Evolutionary conservation across 352 stramenopile genomes (phyloP).

Genomic region (Phytophthora hibernalis): DNA sequence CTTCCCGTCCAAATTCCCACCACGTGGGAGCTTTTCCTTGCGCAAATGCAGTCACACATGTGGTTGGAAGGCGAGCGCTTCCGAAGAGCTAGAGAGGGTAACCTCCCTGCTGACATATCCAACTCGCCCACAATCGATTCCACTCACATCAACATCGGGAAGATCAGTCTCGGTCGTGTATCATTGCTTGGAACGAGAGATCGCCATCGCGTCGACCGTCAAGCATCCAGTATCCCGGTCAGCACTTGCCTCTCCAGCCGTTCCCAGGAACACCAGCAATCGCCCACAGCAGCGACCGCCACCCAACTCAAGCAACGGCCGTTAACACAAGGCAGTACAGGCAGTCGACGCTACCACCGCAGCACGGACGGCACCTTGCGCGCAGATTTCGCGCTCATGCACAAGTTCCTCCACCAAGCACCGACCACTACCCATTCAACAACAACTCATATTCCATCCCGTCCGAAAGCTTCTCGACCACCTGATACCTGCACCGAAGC

Average conservation of each 20-base stretch:
- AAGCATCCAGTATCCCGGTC: conserved; percentile 11
- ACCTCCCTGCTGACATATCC: conserved; percentile 12
- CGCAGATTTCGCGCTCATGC: conserved; percentile 66
- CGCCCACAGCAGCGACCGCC: conserved; percentile 30
- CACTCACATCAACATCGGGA: conserved; percentile 68
- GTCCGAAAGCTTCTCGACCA: conserved; percentile 33
- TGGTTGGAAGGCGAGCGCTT: conserved; percentile 57
- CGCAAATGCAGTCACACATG: conserved; percentile 89
- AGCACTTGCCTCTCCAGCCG: conserved; percentile 32
- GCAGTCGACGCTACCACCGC: conserved; percentile 44
- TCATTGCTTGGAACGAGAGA: conserved; percentile 65
- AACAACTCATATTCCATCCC: conserved; percentile 22
- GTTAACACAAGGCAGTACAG: conserved; percentile 52
- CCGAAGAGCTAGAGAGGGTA: conserved; percentile 29
- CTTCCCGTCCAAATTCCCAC: conserved; percentile 86
- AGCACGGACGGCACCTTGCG: conserved; percentile 34
- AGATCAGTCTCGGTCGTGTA: conserved; percentile 61
- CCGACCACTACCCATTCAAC: conserved; percentile 10
- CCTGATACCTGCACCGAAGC: conserved; percentile 32
- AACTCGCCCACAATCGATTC: conserved; percentile 15
- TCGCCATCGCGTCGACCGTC: conserved; percentile 17
- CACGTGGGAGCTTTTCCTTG: conserved; percentile 91
- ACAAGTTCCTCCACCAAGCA: conserved; percentile 76
- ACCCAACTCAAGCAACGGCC: conserved; percentile 49
- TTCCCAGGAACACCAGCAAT: conserved; percentile 24